Evolutionary conservation across 1,284 basidiomycete species (phyloP), one percentile per base, ranked within the genome.

Genomic region (Takashimella tepidaria): DNA sequence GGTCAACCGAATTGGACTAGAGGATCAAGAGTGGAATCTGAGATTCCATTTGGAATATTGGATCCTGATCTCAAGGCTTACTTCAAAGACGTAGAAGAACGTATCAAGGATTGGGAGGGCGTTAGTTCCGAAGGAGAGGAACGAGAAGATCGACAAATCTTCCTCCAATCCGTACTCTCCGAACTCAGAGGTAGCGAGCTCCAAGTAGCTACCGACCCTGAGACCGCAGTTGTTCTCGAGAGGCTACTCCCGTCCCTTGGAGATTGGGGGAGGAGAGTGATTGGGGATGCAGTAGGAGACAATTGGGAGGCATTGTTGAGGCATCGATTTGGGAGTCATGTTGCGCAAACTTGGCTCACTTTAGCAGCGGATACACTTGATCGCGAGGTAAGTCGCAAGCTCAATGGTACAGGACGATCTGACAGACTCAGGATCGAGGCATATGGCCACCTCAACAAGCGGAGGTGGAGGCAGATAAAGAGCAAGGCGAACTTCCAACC

Each of bases 261-360:
- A 69, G 92, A 96, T 73, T 92, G 92, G 76, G 87, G 88, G 16
- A 80, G 88, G 49, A 81, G 92, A 53, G 90, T 95, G 2, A 86
- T 96, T 61, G 77, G 89, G 55, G 92, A 95, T 70, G 83, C 85
- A 55, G 76, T 97, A 59, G 82, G 82, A 53, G 91, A 89, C 68
- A 88, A 87, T 85, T 92, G 76, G 83, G 87, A 84, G 57, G 70
- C 79, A 42, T 79, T 95, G 16, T 78, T 84, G 37, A 83, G 80
- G 64, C 88, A 96, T 68, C 82, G 92, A 21, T 92, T 92, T 76
- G 89, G 87, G 16, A 92, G 89, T 22, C 92, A 96, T 81, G 92
- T 95, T 8, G 86, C 87, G 60, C 92, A 96, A 72, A 95, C 91
- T 0, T 77, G 93, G 59, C 80, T 95, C 60, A 81, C 81, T 3